These are phyloP conservation scores for Scedosporium boydii DNA, from an alignment of 2,329 filamentous ascomycete species.

Conservation along the genomic window DNA sequence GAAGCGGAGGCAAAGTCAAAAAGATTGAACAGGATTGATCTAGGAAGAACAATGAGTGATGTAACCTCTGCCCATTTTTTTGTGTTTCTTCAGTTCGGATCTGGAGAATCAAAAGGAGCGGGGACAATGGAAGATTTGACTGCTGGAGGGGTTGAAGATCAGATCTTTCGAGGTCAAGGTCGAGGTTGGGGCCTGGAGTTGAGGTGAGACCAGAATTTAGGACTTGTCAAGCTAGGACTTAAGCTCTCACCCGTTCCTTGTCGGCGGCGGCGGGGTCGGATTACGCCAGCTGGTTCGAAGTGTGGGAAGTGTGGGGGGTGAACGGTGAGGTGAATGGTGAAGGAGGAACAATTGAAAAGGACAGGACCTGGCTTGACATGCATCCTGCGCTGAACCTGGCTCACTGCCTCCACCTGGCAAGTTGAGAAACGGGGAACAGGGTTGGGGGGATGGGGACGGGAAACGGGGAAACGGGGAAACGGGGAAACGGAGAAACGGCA, in stretches of 20 bases:
- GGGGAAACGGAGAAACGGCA: not conserved
- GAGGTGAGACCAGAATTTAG: not conserved
- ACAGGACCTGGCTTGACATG: too few relatives aligned
- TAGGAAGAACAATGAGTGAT: not conserved
- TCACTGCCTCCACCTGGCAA: not conserved
- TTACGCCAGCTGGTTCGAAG: not conserved
- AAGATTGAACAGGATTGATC: not conserved
- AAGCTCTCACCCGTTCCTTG: not conserved
- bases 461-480: not conserved
- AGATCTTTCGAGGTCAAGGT: not conserved
- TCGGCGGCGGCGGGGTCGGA: not conserved
- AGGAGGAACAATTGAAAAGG: not conserved
- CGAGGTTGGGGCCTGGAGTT: not conserved
- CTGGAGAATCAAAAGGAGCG: not conserved
- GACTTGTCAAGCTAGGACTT: constrained; percentile 1
- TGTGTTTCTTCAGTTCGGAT: not conserved
- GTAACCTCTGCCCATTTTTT: not conserved
- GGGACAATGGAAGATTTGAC: not conserved
- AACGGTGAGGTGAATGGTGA: not conserved
- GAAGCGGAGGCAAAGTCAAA: not conserved
- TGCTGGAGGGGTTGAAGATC: not conserved
- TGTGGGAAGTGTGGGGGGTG: not conserved
- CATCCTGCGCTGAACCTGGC: not conserved
- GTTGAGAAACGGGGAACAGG: not conserved
- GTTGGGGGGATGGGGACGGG: not conserved